A percentile compares a stretch with the other conserved stretches of the same genome.
Evolutionary conservation across 495 filamentous ascomycete genomes (phyloP).

Genomic region (Talaromyces wortmannii): DNA sequence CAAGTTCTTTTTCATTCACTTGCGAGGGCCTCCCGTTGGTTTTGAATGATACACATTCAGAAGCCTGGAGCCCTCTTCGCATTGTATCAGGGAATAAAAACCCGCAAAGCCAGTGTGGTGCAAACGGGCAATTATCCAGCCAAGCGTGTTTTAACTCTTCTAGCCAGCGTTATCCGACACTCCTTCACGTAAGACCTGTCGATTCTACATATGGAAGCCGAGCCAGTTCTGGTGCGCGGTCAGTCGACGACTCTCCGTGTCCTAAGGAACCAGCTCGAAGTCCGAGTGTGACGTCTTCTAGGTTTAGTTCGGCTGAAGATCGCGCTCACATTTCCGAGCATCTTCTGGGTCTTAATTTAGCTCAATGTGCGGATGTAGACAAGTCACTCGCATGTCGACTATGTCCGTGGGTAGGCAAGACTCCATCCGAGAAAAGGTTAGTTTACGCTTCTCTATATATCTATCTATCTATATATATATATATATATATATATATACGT

Average conservation of each 20-base stretch:
- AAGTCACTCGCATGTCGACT: conserved; percentile 21
- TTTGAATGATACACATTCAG: no score
- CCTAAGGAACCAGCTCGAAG: neutral
- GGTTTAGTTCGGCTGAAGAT: neutral
- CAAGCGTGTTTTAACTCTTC: no score
- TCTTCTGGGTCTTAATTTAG: neutral
- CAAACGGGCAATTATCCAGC: no score
- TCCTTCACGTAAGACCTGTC: neutral
- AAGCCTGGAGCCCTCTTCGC: no score
- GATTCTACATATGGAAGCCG: neutral
- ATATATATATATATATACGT: neutral
- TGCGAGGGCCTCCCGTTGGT: no score
- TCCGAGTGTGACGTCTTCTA: neutral
- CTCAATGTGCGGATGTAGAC: neutral
- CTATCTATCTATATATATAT: neutral
- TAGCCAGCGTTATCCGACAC: no score
- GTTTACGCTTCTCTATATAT: neutral
- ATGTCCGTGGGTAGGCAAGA: conserved; percentile 6
- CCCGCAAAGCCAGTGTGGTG: no score
- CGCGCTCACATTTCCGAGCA: neutral
- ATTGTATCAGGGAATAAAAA: no score
- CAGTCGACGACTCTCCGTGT: neutral
- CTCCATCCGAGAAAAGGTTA: conserved; percentile 1
- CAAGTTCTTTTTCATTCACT: no score
- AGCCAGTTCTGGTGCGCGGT: neutral